Base-by-base conservation (phyloP, 345 rosid species). In the Brassica cretica region DNA sequence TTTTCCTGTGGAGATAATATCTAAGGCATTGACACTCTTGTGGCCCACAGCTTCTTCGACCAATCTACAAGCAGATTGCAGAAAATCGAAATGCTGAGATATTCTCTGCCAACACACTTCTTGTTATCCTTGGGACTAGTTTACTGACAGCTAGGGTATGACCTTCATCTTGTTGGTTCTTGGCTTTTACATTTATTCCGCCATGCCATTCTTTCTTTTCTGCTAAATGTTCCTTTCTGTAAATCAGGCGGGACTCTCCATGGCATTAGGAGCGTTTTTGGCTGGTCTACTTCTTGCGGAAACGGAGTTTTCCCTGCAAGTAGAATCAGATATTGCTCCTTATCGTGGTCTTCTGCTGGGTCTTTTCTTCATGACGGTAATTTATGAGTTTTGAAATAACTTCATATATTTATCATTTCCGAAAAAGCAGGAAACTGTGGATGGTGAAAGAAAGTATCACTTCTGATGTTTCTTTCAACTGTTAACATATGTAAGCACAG, bases 271-370 rank as follows among this genome's bases (percentile, higher is more conserved):
- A 78, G 99, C 99, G 33, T 95, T 95, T 86, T 84, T 95, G 84
- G 99, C 99, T 76, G 99, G 99, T 81, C 85, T 95, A 82, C 95
- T 95, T 39, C 99, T 92, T 82, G 99, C 99, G 73, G 99, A 95
- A 85, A 95, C 99, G 76, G 99, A 95, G 83, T 95, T 92, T 85
- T 92, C 99, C 44, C 89, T 95, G 70, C 99, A 95, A 89, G 99
- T 95, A 82, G 99, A 95, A 87, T 92, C 99, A 15, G 99, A 95
- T 85, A 95, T 95, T 66, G 99, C 99, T 82, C 99, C 99, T 62
- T 95, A 92, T 78, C 97, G 99, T 21, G 99, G 99, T 76, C 98
- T 95, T 78, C 76, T 95, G 59, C 70, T 95, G 88, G 99, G 99
- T 75, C 99, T 95, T 75, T 95, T 95, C 89, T 95, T 95, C 88